Base-by-base conservation (phyloP, 2,329 filamentous ascomycete genomes). In the Colletotrichum australisinense region DNA sequence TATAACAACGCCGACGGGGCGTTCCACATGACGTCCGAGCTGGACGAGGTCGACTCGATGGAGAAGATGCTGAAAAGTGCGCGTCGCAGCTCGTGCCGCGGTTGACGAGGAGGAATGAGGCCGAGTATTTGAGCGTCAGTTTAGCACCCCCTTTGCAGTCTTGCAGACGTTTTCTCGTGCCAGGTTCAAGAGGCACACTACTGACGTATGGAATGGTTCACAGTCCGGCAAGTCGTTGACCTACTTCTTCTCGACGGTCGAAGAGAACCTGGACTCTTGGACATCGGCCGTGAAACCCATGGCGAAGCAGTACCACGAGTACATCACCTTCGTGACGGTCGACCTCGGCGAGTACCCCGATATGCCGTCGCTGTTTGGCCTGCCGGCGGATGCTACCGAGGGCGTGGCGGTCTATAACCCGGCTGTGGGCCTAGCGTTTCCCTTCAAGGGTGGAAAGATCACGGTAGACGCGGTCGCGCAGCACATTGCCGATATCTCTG, bases 271-370 rank as follows among this genome's bases (percentile, higher is more conserved):
- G 2, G 79, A 83, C 3, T 74, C 72, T 1, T 87, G 84, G 77
- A 79, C 11, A 79, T 88, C 63, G 78, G 80, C 19, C 80, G 66
- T 69, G 22, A 42, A 69, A 2, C 55, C 83, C 3, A 76, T 88
- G 5, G 69, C 87, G 1, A 84, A 84, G 74, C 83, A 83, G 75
- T 88, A 86, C 77, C 76, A 80, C 67, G 85, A 88, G 14, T 88
- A 86, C 69, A 80, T 89, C 14, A 80, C 78, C 67, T 88, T 89
- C 72, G 83, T 86, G 4, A 87, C 85, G 1, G 83, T 88, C 2
- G 85, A 88, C 69, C 79, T 81, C 0, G 70, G 76, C 35, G 85
- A 88, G 72, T 88, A 88, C 74, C 81, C 80, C 4, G 84, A 87
- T 28, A 84, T 88, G 77, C 77, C 81, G 1, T 71, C 76, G 8